Evolutionary conservation across 192 early-diverging fungal genomes (phyloP).

Genomic region (Backusella liffmaniae): DNA sequence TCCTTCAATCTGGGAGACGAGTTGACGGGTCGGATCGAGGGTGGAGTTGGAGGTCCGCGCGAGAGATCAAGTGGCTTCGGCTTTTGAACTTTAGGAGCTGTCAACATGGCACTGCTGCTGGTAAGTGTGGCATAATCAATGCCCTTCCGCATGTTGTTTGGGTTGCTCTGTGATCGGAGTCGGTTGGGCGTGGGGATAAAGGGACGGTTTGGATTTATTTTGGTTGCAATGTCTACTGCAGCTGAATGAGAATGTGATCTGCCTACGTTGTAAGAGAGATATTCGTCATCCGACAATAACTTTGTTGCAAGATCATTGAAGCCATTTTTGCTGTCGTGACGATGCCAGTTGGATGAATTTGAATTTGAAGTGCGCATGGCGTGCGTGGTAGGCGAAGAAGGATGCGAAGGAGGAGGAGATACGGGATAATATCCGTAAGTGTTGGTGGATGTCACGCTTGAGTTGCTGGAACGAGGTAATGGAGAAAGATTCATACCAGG

Average conservation of each 20-base stretch:
- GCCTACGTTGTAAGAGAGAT: neutral
- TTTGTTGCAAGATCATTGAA: neutral
- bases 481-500: constrained; percentile 35
- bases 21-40: neutral
- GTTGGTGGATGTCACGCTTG: neutral
- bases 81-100: constrained; percentile 12
- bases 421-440: constrained; percentile 36
- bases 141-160: constrained; percentile 46
- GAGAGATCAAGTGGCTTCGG: neutral
- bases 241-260: constrained; percentile 15
- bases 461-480: constrained; percentile 23
- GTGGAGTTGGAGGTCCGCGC: neutral
- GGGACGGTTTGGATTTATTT: neutral
- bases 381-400: constrained; percentile 33
- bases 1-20: neutral
- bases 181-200: constrained; percentile 30
- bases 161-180: constrained; percentile 51
- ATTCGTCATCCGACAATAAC: neutral
- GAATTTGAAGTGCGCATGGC: constrained; percentile 7
- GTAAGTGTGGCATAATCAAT: neutral
- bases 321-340: constrained; percentile 18
- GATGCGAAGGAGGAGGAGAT: constrained; percentile 48
- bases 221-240: neutral
- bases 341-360: constrained; percentile 27
- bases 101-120: neutral